Conservation (phyloP, 192 early-diverging fungal genomes). For the Anaeromyces robustus region DNA sequence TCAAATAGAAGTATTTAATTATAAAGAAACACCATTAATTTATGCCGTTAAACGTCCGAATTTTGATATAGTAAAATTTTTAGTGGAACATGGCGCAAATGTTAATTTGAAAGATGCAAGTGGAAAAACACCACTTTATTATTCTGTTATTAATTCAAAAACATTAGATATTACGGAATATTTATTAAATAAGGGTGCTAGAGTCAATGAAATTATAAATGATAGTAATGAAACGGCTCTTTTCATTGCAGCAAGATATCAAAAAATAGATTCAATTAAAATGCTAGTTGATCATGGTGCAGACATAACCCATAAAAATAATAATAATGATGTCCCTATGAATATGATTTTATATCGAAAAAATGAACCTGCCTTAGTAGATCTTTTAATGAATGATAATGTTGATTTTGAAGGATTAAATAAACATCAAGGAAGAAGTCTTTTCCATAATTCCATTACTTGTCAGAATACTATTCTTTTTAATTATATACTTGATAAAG, state of each 20-base stretch:
- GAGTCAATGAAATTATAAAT: background rate
- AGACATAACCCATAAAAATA: background rate
- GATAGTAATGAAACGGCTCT: background rate
- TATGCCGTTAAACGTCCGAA: background rate
- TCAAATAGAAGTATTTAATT: background rate
- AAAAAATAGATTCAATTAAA: background rate
- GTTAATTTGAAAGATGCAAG: background rate
- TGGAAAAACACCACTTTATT: background rate
- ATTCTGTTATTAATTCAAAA: background rate
- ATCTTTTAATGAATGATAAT: background rate
- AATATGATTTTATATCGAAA: background rate
- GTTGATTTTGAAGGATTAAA: background rate
- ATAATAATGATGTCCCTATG: background rate
- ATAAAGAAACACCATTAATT: background rate
- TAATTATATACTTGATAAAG: background rate
- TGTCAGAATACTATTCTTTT: background rate
- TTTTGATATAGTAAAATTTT: background rate
- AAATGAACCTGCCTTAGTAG: background rate
- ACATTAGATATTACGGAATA: background rate
- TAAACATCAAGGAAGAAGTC: background rate
- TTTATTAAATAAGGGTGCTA: background rate
- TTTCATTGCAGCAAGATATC: background rate
- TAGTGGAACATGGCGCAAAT: background rate
- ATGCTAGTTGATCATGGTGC: background rate
- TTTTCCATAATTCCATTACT: background rate